Evolutionary conservation across 768 basidiomycete species (phyloP).

Genomic region (Termitomyces sp.): DNA sequence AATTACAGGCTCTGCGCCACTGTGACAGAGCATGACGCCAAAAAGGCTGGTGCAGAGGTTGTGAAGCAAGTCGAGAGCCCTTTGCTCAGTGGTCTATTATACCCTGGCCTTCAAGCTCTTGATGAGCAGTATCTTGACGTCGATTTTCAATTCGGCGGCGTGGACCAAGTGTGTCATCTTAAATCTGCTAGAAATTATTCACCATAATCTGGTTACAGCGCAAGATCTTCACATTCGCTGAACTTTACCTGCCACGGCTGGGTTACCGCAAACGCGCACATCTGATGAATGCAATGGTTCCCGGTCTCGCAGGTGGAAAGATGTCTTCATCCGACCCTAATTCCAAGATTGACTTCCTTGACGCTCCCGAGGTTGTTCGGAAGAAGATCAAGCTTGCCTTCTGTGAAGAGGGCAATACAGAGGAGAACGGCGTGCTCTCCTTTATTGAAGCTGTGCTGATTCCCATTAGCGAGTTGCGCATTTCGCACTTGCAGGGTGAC

Average conservation of each 20-base stretch:
- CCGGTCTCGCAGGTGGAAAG: conserved; percentile 90
- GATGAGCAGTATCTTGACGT: conserved; percentile 96
- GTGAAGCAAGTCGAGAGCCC: conserved; percentile 97
- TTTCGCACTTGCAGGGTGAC: conserved; percentile 51
- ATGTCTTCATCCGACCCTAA: conserved; percentile 99
- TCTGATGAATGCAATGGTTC: conserved; percentile 98
- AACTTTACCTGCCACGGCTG: conserved; percentile 88
- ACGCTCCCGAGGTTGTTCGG: conserved; percentile 74
- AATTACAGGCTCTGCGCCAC: conserved; percentile 90
- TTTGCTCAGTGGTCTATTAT: conserved; percentile 84
- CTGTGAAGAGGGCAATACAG: conserved; percentile 88
- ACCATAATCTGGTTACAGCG: conserved; percentile 44
- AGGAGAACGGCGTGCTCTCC: conserved; percentile 84
- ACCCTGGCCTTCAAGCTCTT: conserved; percentile 94
- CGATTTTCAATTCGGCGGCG: conserved; percentile 97
- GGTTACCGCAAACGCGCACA: conserved; percentile 95
- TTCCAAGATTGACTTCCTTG: conserved; percentile 97
- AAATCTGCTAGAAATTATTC: background rate
- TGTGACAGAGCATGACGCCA: conserved; percentile 93
- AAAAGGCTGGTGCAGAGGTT: conserved; percentile 97
- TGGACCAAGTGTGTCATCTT: conserved; percentile 73
- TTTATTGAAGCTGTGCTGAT: conserved; percentile 88
- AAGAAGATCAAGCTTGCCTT: conserved; percentile 91
- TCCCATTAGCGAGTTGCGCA: conserved; percentile 73
- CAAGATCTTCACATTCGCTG: conserved; percentile 98